phyloP scores from a whole-genome alignment of 2,329 filamentous ascomycete species.

The Triangularia setosa region DNA sequence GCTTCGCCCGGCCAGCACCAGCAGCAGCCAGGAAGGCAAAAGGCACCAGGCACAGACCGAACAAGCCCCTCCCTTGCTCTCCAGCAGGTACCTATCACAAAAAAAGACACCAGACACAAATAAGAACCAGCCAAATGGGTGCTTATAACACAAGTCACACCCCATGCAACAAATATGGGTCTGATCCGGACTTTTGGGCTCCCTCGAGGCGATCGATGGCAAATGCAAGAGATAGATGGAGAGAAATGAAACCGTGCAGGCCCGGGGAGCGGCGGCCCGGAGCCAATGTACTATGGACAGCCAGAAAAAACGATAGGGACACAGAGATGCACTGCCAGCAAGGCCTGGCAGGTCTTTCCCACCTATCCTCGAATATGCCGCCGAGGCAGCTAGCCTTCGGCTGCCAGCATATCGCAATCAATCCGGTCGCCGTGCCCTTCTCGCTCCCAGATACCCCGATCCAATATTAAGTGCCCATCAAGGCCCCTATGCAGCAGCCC shows the following conservation, averaged over 20 bases:
- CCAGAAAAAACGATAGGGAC: not conserved
- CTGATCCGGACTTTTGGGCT: not conserved
- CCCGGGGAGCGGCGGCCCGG: not conserved
- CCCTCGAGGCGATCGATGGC: not conserved
- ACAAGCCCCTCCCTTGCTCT: not conserved
- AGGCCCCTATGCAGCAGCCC: not conserved
- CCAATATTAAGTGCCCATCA: not conserved
- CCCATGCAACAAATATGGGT: not conserved
- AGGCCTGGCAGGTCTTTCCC: not conserved
- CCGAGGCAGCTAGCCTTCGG: conserved; percentile 1
- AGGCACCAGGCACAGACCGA: not conserved
- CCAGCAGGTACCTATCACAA: not conserved
- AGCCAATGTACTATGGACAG: not conserved
- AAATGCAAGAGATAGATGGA: not conserved
- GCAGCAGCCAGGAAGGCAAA: too few relatives aligned
- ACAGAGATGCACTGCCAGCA: conserved; percentile 5
- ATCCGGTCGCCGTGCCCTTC: not conserved
- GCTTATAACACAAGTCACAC: not conserved
- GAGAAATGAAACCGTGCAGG: not conserved
- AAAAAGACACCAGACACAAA: too few relatives aligned
- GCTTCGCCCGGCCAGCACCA: too few relatives aligned
- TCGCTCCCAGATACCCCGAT: not conserved
- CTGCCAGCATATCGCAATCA: not conserved
- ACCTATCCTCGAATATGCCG: not conserved
- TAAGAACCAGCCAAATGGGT: too few relatives aligned